Conservation (phyloP, 208 protist species). For the Balamuthia mandrillaris region DNA sequence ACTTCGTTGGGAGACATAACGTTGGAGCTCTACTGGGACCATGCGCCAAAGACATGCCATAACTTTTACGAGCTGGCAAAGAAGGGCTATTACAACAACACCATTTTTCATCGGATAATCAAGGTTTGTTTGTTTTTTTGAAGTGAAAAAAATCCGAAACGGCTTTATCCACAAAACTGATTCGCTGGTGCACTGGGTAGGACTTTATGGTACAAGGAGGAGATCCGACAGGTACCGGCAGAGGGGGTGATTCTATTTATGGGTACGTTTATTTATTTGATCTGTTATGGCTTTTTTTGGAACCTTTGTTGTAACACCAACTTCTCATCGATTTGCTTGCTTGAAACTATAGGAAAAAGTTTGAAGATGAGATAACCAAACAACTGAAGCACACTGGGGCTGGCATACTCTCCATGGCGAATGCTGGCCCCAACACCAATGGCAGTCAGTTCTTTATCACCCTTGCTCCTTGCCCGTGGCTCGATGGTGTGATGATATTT, state of each 20-base stretch:
- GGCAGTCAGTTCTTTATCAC: slow-evolving; percentile 66
- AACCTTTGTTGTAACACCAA: background rate
- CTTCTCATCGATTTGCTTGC: too few species aligned
- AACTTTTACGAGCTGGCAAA: slow-evolving; percentile 56
- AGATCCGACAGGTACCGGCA: slow-evolving; percentile 68
- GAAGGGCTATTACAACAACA: slow-evolving; percentile 75
- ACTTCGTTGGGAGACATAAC: slow-evolving; percentile 56
- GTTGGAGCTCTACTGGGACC: slow-evolving; percentile 60
- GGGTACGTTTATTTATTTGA: background rate
- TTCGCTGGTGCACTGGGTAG: too few species aligned
- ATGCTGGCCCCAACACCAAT: slow-evolving; percentile 43
- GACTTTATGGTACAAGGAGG: too few species aligned
- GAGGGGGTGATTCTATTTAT: slow-evolving; percentile 54
- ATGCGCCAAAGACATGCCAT: slow-evolving; percentile 55
- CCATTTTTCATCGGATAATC: slow-evolving; percentile 75
- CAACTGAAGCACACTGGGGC: slow-evolving; percentile 76
- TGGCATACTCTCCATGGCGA: slow-evolving; percentile 95
- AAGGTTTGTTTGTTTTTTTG: slow-evolving; percentile 11
- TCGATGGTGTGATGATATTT: slow-evolving; percentile 37
- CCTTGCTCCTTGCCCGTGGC: background rate
- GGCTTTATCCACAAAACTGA: too few species aligned
- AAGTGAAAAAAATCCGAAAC: background rate
- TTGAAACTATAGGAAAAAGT: slow-evolving; percentile 90
- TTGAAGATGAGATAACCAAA: slow-evolving; percentile 93
- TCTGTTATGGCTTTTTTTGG: background rate